Percentiles rank a stretch among this genome's conserved stretches.
Evolutionary conservation across 495 filamentous ascomycete genomes (phyloP).

Genomic region (Neurospora africana): DNA sequence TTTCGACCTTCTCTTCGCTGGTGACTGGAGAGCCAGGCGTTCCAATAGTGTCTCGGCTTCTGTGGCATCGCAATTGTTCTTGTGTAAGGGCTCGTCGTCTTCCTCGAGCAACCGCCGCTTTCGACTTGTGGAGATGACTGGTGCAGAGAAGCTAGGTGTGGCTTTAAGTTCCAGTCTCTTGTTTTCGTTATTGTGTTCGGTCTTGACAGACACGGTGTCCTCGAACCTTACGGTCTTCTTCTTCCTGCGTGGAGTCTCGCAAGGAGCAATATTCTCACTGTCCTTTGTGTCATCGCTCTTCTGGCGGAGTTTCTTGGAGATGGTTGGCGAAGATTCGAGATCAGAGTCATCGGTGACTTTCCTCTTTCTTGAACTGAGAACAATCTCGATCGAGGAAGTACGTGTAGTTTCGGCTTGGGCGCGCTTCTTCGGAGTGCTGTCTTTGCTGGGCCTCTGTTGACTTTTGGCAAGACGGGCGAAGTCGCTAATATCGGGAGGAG

Average conservation of each 20-base stretch:
- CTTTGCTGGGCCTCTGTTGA: conserved; percentile 21
- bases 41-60: conserved; percentile 26
- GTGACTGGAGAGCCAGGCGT: conserved; percentile 27
- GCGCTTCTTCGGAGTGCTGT: conserved; percentile 9
- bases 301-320: conserved; percentile 16
- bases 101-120: conserved; percentile 12
- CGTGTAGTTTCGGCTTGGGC: conserved; percentile 5
- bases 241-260: conserved; percentile 7
- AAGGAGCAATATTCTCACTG: conserved; percentile 1
- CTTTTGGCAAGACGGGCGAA: conserved; percentile 33
- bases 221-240: conserved; percentile 22
- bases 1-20: conserved; percentile 13
- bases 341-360: conserved; percentile 17
- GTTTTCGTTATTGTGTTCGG: background rate
- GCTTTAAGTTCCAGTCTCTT: background rate
- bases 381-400: conserved; percentile 22
- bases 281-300: conserved; percentile 5
- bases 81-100: conserved; percentile 5
- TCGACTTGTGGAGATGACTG: conserved; percentile 7
- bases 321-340: conserved; percentile 1
- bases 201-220: conserved; percentile 5
- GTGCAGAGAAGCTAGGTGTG: background rate
- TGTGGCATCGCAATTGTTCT: background rate
- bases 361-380: conserved; percentile 21
- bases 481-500: conserved; percentile 19